Conservation (phyloP, 306 rosid species). For the Carpinus fangiana region DNA sequence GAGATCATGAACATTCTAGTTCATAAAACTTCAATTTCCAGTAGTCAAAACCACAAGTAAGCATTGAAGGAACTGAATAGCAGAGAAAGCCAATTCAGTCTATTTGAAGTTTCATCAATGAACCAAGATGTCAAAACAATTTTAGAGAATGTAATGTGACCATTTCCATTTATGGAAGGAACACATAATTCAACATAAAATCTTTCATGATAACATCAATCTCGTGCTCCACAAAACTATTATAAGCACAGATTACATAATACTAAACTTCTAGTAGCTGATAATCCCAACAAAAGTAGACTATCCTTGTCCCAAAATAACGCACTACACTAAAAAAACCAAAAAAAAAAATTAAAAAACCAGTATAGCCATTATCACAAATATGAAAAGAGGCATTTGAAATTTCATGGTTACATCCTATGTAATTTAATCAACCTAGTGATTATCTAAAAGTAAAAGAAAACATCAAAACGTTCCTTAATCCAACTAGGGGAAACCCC, state of each 20-base stretch:
- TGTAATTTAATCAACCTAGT: neutral
- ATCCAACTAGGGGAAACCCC: neutral
- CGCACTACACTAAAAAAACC: neutral
- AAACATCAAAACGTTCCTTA: neutral
- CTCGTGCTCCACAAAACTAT: neutral
- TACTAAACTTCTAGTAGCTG: neutral
- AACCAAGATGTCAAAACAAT: neutral
- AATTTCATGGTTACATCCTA: neutral
- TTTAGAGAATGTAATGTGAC: neutral
- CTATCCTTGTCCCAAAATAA: neutral
- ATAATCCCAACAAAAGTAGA: neutral
- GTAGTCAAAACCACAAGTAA: neutral
- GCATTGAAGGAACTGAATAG: neutral
- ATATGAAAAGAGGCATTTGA: neutral
- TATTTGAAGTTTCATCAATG: neutral
- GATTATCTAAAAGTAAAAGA: neutral
- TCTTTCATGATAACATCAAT: neutral
- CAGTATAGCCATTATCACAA: neutral
- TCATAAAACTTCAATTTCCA: neutral
- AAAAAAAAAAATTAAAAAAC: neutral
- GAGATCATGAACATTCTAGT: neutral
- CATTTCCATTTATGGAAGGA: neutral
- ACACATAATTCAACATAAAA: neutral
- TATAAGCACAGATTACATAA: neutral
- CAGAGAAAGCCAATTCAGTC: neutral